Evolutionary conservation across 2,329 filamentous ascomycete genomes (phyloP), one percentile per base, ranked within the genome.

Genomic region (Trichoderma asperellum): DNA sequence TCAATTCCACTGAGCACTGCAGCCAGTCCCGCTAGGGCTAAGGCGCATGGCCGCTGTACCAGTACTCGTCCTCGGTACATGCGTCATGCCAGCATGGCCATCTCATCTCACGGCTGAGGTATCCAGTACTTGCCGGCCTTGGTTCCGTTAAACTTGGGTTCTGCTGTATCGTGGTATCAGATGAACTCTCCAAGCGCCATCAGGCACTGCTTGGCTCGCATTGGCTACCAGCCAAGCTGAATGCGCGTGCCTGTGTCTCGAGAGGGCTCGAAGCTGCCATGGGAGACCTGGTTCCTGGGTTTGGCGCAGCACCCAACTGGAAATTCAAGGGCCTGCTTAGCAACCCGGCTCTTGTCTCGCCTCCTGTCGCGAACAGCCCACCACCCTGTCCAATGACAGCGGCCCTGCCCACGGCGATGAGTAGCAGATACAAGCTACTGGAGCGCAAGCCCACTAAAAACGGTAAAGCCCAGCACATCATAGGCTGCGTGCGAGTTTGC

Each of bases 281-380:
- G 11, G 34, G 6, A 27, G 37, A 49, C 53, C 53, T 35, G 55
- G 63, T 49, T 52, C 40, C 63, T 47, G 55, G 55, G 21, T 52
- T 21, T 40, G 53, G 53, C 63, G 53, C 53, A 32, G 35, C 49
- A 11, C 24, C 16, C 37, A 47, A 49, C 6, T 67, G 64, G 55
- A 67, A 59, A 67, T 67, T 59, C 64, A 67, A 67, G 64, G 63
- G 64, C 64, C 55, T 67, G 64, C 64, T 56, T 40, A 49, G 64
- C 64, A 67, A 67, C 55, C 64, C 55, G 37, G 55, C 64, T 29
- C 40, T 47, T 52, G 64, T 67, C 55, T 67, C 64, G 64, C 49
- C 64, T 67, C 55, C 64, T 67, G 64, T 67, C 40, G 64, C 63
- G 18, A 67, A 67, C 37, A 43, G 52, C 62, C 55, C n/a, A 43